Evolutionary conservation across 148 eudicot genomes (phyloP).

Genomic region (Selenicereus undatus): DNA sequence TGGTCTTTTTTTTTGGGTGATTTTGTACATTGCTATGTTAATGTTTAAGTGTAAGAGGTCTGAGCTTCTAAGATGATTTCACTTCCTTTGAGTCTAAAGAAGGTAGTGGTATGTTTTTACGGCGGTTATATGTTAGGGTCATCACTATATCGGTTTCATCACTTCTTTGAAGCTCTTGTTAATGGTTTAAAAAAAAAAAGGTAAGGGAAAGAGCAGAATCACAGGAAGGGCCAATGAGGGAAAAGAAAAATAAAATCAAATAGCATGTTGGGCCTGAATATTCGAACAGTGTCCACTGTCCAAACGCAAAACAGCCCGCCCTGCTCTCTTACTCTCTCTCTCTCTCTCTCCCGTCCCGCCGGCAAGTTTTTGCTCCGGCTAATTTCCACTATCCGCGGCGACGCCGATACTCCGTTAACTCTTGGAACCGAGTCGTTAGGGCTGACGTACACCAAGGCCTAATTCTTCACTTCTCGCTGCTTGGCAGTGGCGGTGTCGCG

Average conservation of each 20-base stretch:
- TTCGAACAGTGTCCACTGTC: neutral
- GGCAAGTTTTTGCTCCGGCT: neutral
- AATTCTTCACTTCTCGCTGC: neutral
- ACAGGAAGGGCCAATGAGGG: neutral
- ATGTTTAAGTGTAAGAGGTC: no score
- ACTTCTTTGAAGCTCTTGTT: no score
- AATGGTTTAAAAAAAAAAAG: no score
- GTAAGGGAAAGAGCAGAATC: no score
- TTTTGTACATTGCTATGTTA: no score
- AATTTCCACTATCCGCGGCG: neutral
- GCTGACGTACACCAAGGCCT: neutral
- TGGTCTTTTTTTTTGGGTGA: no score
- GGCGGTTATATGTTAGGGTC: no score
- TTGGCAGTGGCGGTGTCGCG: neutral
- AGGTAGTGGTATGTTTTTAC: no score
- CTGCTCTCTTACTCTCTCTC: neutral
- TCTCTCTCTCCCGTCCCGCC: constrained; percentile 1
- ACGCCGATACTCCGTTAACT: neutral
- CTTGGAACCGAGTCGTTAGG: neutral
- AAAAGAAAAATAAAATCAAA: neutral
- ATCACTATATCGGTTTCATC: no score
- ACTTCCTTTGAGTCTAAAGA: no score
- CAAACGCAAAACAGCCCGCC: neutral
- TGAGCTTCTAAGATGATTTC: no score
- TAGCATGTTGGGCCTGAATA: neutral